Percentiles rank a stretch among this genome's conserved stretches.
These are phyloP conservation scores for Rubia tinctorum DNA, from an alignment of 305 asterid species.

Conservation along the genomic window DNA sequence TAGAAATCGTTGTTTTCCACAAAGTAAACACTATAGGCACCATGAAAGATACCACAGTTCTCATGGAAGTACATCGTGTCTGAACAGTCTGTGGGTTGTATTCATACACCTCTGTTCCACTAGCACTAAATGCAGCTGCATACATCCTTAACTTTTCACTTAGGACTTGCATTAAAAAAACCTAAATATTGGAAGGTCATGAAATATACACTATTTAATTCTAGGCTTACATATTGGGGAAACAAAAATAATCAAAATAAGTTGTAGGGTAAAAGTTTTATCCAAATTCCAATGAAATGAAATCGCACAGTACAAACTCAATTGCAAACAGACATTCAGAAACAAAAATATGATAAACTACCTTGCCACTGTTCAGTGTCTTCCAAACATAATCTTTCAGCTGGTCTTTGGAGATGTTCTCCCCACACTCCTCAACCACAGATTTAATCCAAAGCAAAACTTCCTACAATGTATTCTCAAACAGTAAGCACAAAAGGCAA, in stretches of 20 bases:
- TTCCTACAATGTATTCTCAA: slow-evolving; percentile 48
- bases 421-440: slow-evolving; percentile 90
- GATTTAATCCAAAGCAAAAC: slow-evolving; percentile 93
- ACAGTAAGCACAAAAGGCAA: slow-evolving; percentile 6
- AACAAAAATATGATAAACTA: slow-evolving; percentile 18
- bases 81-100: not conserved
- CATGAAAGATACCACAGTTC: not conserved
- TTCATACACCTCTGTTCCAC: not conserved
- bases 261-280: not conserved
- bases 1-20: not conserved
- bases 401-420: slow-evolving; percentile 77
- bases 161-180: not conserved
- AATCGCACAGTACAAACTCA: not conserved
- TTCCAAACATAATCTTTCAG: slow-evolving; percentile 84
- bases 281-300: not conserved
- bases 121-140: not conserved
- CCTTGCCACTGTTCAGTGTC: slow-evolving; percentile 96
- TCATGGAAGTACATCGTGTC: not conserved
- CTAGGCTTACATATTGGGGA: not conserved
- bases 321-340: not conserved
- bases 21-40: not conserved
- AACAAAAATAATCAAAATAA: not conserved
- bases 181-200: not conserved
- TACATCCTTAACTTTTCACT: not conserved
- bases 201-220: not conserved